Base-by-base conservation (phyloP, 805 yeast species). In the Lachancea mirantina region DNA sequence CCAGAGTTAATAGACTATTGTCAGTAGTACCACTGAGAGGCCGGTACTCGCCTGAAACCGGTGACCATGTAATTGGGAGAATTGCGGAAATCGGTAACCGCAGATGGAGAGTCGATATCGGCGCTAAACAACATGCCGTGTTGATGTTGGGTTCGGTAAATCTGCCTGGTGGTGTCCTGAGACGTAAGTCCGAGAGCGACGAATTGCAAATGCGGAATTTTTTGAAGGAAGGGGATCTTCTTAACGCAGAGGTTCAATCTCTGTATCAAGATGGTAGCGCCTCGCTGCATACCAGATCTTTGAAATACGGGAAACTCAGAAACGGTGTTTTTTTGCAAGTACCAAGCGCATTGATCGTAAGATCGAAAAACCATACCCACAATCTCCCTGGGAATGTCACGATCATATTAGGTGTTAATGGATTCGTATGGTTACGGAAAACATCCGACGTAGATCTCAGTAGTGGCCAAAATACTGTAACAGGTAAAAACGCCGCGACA, bases 91-190 rank as follows among this genome's bases (percentile, higher is more conserved):
- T 89, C 5, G 95, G 95, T 1, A 82, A 81, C 42, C 84, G 80
- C 53, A 68, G 97, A 47, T 92, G 99, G 98, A 85, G 81, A 53
- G 97, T 92, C 10, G 96, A 89, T 48, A 85, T 92, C 42, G 97
- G 97, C 18, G 84, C 85, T n/a, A 80, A 78, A 49, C 95, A 84
- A 50, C 89, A 87, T 53, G 97, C 96, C 0, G 78, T 84, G 0
- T 62, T 92, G 40, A 80, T 84, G 85, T 68, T 94, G 36, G 98
- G 98, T 8, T 84, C 96, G 1, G 95, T 92, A 14, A 92, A 92
- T 57, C 68, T 92, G 41, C 99, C 99, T 2, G 98, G 99, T 34
- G 99, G 99, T 35, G 83, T 92, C 2, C 64, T 92, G 47, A 74
- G 98, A 59, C 73, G 98, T 51, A 92, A 94, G 56, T 77, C 88